Evolutionary conservation across 163 green algal species (phyloP), one percentile per base, ranked within the genome.

Genomic region (Picocystis sp.): DNA sequence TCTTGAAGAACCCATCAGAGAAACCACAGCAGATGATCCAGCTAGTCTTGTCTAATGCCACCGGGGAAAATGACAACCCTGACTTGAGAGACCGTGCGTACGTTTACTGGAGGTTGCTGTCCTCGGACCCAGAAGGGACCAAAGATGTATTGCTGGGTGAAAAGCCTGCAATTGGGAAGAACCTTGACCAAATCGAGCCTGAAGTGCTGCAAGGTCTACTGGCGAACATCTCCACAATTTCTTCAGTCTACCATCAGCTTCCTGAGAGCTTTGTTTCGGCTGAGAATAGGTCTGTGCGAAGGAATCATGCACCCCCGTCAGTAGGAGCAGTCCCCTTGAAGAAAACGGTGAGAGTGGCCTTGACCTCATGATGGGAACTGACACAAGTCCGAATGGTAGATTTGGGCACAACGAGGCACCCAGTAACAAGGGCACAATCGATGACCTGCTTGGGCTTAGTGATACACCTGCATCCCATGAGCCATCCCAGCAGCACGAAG

Each of bases 81-180:
- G 90, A 99, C 64, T 76, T 99, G 48, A 65, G 90, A 1, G 90
- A 99, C 66, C 67, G 90, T 3, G 90, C 90, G 1, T 99, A 87
- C 66, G 78, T 99, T 50, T 99, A 99, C 82, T 99, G 90, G 84
- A 78, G 90, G 45, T 73, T 99, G 63, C 79, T 99, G 42, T 92
- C 77, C 19, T 90, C 81, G n/a, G 85, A 97, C 67, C 85, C 90
- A 1, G 83, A 92, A 69, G 70, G 77, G 49, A 21, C 88, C 42
- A 92, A 93, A 69, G 79, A 93, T n/a, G 83, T 99, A 17, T 84
- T 98, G 43, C 72, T 97, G 47, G 80, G 82, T 17, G 71, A 89
- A 58, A 94, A 93, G 73, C 89, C 89, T 0, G 72, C 83, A 48
- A 98, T 98, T 63, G 70, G 65, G 3, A 78, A 92, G 52, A 72